phyloP scores from a whole-genome alignment of 768 basidiomycete species.

The Butyriboletus loyo region DNA sequence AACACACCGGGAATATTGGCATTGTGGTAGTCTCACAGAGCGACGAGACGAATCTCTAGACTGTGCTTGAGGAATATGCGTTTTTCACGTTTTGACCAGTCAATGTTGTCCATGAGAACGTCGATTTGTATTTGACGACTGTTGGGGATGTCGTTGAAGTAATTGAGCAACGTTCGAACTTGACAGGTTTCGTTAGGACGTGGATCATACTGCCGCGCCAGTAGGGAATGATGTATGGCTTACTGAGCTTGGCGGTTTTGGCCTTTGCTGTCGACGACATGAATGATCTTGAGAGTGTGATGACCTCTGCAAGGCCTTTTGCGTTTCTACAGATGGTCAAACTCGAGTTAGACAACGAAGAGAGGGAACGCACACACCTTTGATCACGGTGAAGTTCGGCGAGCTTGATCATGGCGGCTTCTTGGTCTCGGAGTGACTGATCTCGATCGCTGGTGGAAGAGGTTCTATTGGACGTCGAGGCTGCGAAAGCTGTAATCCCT shows the following conservation, averaged over 20 bases:
- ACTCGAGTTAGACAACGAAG: neutral
- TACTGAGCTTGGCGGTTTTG: conserved; percentile 94
- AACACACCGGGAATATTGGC: neutral
- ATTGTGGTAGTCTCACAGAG: conserved; percentile 46
- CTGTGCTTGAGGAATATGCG: conserved; percentile 95
- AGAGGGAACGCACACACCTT: conserved; percentile 47
- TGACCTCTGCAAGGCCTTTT: conserved; percentile 79
- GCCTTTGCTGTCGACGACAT: conserved; percentile 96
- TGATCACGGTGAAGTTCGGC: conserved; percentile 86
- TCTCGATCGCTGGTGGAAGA: conserved; percentile 43
- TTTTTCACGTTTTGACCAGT: conserved; percentile 89
- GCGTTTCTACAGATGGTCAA: conserved; percentile 59
- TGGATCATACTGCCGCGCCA: neutral
- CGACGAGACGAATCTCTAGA: conserved; percentile 83
- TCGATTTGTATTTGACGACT: conserved; percentile 74
- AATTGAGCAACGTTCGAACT: conserved; percentile 94
- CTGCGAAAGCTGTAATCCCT: conserved; percentile 10
- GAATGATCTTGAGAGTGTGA: conserved; percentile 78
- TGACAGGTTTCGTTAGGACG: neutral
- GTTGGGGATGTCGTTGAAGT: conserved; percentile 76
- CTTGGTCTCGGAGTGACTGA: conserved; percentile 72
- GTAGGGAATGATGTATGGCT: neutral
- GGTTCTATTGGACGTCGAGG: conserved; percentile 34
- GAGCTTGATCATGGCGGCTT: conserved; percentile 78
- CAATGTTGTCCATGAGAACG: conserved; percentile 87